Conservation (phyloP, 306 rosid genomes). For the Mimosa pudica region DNA sequence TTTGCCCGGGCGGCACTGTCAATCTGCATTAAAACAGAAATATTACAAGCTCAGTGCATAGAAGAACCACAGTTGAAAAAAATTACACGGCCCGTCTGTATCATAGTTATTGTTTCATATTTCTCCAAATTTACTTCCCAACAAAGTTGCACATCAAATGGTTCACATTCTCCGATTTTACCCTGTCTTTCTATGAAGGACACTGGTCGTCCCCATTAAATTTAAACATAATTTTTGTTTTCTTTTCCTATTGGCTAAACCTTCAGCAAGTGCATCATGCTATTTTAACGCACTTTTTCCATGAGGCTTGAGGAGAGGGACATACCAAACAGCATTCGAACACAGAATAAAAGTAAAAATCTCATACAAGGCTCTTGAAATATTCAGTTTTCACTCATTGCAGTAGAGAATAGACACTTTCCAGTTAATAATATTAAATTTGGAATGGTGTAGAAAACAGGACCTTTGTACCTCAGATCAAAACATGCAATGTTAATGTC, state of each 20-base stretch:
- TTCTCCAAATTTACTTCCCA: background rate
- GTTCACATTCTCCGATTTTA: background rate
- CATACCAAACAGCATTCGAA: background rate
- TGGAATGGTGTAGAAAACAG: conserved; percentile 12
- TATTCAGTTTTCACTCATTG: conserved; percentile 13
- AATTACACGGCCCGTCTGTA: background rate
- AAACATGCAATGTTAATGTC: conserved; percentile 19
- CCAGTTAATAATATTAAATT: conserved; percentile 18
- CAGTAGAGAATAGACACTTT: background rate
- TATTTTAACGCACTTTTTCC: background rate
- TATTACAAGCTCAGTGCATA: background rate
- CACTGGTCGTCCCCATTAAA: background rate
- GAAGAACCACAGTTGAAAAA: conserved; percentile 1
- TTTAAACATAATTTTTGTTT: background rate
- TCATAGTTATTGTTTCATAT: background rate
- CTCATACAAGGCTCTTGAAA: conserved; percentile 16
- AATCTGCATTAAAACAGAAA: conserved; percentile 56
- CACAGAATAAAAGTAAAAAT: conserved; percentile 7
- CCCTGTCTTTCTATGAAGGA: background rate
- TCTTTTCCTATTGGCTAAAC: background rate
- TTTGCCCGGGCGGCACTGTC: conserved; percentile 94
- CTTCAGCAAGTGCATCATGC: background rate
- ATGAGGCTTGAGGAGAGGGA: background rate
- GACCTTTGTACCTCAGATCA: conserved; percentile 13
- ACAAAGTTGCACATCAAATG: conserved; percentile 10